Percentiles rank a stretch among this genome's conserved stretches.
These are phyloP conservation scores for Camelina neglecta DNA, from an alignment of 345 rosid species.

Conservation along the genomic window DNA sequence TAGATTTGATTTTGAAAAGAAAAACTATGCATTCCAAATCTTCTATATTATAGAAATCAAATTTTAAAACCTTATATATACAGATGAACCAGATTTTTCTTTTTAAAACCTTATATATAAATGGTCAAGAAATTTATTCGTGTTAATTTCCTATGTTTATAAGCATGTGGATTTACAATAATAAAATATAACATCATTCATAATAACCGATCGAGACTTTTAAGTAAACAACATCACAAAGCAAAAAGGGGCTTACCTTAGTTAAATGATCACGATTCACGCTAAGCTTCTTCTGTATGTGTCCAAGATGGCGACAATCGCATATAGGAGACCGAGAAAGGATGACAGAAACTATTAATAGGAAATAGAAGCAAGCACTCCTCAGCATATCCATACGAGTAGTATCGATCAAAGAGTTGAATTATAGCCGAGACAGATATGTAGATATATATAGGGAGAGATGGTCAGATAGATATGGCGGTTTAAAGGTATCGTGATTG, in stretches of 20 bases:
- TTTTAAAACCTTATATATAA: neutral
- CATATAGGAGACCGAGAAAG: constrained; percentile 53
- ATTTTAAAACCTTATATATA: neutral
- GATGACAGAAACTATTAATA: constrained; percentile 49
- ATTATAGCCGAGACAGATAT: constrained; percentile 5
- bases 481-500: constrained; percentile 35
- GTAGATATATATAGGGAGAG: constrained; percentile 4
- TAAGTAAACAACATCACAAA: neutral
- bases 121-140: neutral
- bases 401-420: constrained; percentile 11
- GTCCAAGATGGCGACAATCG: constrained; percentile 53
- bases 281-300: constrained; percentile 38
- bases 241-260: constrained; percentile 38
- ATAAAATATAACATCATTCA: neutral
- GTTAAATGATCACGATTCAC: constrained; percentile 35
- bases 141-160: neutral
- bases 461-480: constrained; percentile 16
- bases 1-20: neutral
- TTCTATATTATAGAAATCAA: no score
- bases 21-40: neutral
- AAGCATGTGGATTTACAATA: neutral
- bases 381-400: constrained; percentile 32
- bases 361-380: constrained; percentile 37
- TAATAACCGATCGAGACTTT: neutral
- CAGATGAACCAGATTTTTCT: neutral